Percentiles rank a stretch among this genome's conserved stretches.
Evolutionary conservation across 345 rosid species (phyloP).

Genomic region (Heritiera fomes): DNA sequence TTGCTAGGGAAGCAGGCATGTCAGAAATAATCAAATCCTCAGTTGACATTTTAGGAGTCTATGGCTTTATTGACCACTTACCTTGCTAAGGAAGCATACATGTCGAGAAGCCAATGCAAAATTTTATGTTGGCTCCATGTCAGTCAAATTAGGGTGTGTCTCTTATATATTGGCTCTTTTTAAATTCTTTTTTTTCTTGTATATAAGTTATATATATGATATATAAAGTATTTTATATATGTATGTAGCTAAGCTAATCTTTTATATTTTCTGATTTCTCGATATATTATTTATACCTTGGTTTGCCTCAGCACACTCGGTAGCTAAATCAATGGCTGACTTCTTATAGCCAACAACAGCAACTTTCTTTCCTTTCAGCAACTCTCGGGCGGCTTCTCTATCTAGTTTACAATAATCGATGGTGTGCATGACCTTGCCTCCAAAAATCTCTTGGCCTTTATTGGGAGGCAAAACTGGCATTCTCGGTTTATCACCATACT

Average conservation of each 20-base stretch:
- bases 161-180: too few species aligned
- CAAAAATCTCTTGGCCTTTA: constrained; percentile 41
- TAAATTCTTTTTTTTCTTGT: too few species aligned
- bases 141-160: not conserved
- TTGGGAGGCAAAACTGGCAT: constrained; percentile 39
- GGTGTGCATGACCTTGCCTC: constrained; percentile 53
- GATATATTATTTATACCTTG: constrained; percentile 36
- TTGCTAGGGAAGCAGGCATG: not conserved
- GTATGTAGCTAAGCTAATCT: not conserved
- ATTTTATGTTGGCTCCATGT: not conserved
- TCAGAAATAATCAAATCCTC: not conserved
- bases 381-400: constrained; percentile 31
- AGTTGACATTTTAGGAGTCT: not conserved
- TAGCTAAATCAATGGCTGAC: constrained; percentile 63
- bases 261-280: not conserved
- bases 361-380: constrained; percentile 52
- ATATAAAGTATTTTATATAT: too few species aligned
- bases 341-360: constrained; percentile 55
- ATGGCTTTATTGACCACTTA: not conserved
- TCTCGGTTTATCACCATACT: constrained; percentile 50
- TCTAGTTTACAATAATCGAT: constrained; percentile 50
- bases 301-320: constrained; percentile 56
- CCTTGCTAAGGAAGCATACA: not conserved
- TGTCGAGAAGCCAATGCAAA: not conserved
- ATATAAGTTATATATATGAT: too few species aligned